phyloP scores from a whole-genome alignment of 371 early-diverging fungal species.

The Parasitella parasitica region DNA sequence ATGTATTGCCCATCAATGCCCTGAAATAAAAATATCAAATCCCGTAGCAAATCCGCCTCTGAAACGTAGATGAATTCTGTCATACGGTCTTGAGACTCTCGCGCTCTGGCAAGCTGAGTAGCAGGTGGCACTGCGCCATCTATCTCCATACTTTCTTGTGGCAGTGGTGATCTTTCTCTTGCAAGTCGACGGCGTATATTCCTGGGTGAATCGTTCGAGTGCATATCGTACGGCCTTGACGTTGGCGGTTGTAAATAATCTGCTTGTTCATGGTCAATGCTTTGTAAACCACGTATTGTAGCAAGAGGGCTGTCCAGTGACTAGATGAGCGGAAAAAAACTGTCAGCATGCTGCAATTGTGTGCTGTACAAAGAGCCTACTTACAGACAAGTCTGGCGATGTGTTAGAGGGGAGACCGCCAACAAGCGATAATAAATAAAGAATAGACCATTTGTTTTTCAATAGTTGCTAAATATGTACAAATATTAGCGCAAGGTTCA shows the following conservation, averaged over 20 bases:
- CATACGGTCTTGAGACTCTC: slow-evolving; percentile 12
- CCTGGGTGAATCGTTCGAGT: slow-evolving; percentile 18
- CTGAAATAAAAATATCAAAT: slow-evolving; percentile 89
- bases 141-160: not conserved
- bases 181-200: slow-evolving; percentile 39
- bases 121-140: slow-evolving; percentile 32
- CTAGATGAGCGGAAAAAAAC: no score
- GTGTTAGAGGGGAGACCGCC: slow-evolving; percentile 28
- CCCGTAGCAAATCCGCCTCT: slow-evolving; percentile 76
- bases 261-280: slow-evolving; percentile 6
- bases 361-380: slow-evolving; percentile 7
- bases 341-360: no score
- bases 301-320: slow-evolving; percentile 10
- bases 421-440: slow-evolving; percentile 66
- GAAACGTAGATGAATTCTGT: slow-evolving; percentile 34
- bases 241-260: slow-evolving; percentile 28
- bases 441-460: slow-evolving; percentile 68
- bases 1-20: slow-evolving; percentile 91
- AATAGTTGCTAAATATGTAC: slow-evolving; percentile 36
- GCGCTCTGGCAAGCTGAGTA: slow-evolving; percentile 33
- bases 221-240: slow-evolving; percentile 27
- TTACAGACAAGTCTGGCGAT: slow-evolving; percentile 3
- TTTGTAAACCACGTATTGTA: slow-evolving; percentile 20
- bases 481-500: not conserved
- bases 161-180: slow-evolving; percentile 5